These are phyloP conservation scores for Geotrichum fermentans DNA, from an alignment of 1,139 yeast species.

Conservation along the genomic window DNA sequence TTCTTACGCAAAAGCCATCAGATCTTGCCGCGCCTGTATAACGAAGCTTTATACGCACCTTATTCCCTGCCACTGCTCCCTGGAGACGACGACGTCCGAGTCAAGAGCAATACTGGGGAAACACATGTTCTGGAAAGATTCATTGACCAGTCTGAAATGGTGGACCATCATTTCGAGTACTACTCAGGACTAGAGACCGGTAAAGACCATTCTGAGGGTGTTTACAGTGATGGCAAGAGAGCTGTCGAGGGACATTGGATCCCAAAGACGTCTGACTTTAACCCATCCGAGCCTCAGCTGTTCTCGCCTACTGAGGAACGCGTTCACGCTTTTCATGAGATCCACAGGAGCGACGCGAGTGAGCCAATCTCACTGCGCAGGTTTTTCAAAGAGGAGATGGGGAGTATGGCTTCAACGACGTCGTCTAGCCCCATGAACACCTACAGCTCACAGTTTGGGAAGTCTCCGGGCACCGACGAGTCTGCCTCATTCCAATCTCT, in stretches of 20 bases:
- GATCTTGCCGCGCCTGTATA: constrained; percentile 80
- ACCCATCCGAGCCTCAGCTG: constrained; percentile 64
- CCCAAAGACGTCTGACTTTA: constrained; percentile 45
- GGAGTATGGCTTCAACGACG: too few relatives aligned
- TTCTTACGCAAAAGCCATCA: constrained; percentile 68
- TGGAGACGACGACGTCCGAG: constrained; percentile 79
- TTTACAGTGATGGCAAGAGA: constrained; percentile 39
- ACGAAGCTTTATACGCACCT: constrained; percentile 87
- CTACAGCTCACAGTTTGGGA: too few relatives aligned
- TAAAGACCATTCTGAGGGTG: constrained; percentile 3
- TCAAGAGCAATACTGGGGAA: constrained; percentile 68
- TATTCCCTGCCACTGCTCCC: constrained; percentile 83
- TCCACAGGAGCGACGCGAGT: not conserved
- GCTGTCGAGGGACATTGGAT: not conserved
- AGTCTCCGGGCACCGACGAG: too few relatives aligned
- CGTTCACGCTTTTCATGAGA: not conserved
- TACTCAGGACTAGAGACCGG: constrained; percentile 60
- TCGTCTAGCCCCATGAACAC: too few relatives aligned
- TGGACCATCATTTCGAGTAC: constrained; percentile 87
- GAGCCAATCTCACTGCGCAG: not conserved
- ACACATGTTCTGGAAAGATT: constrained; percentile 58
- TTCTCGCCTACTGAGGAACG: constrained; percentile 41
- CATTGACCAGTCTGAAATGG: constrained; percentile 74
- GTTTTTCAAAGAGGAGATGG: not conserved
- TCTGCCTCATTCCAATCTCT: too few relatives aligned